A percentile compares a stretch with the other conserved stretches of the same genome.
phyloP scores from a whole-genome alignment of 768 basidiomycete genomes.

The Trametes cingulata region DNA sequence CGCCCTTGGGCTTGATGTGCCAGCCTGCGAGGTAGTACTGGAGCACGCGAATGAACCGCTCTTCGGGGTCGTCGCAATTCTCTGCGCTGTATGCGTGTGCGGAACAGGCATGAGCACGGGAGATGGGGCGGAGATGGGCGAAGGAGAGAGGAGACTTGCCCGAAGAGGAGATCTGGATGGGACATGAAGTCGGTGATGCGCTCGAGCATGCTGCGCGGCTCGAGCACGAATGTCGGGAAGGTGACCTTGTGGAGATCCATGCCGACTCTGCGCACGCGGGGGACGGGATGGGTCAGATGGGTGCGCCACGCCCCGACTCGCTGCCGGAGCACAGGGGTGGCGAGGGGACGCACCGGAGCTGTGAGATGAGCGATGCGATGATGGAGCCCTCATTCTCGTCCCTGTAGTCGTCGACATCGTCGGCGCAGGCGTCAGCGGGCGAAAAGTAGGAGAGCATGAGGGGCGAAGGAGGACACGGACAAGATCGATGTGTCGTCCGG shows the following conservation, averaged over 20 bases:
- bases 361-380: conserved; percentile 83
- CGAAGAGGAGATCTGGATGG: conserved; percentile 96
- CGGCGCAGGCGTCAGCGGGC: conserved; percentile 37
- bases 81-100: conserved; percentile 59
- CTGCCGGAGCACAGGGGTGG: background rate
- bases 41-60: conserved; percentile 87
- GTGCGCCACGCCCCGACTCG: background rate
- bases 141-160: conserved; percentile 50
- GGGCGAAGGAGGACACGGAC: conserved; percentile 49
- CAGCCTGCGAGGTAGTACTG: conserved; percentile 98
- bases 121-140: background rate
- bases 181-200: conserved; percentile 99
- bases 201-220: conserved; percentile 96
- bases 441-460: conserved; percentile 31
- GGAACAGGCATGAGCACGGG: conserved; percentile 6
- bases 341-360: conserved; percentile 66
- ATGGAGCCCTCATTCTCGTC: conserved; percentile 95
- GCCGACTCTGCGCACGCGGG: conserved; percentile 65
- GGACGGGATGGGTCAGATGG: background rate
- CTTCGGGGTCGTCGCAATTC: conserved; percentile 77
- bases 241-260: conserved; percentile 97
- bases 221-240: conserved; percentile 92
- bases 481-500: conserved; percentile 90
- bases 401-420: conserved; percentile 42
- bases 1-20: conserved; percentile 99